Evolutionary conservation across 2,329 filamentous ascomycete species (phyloP).

Genomic region (Pseudogymnoascus sp.): DNA sequence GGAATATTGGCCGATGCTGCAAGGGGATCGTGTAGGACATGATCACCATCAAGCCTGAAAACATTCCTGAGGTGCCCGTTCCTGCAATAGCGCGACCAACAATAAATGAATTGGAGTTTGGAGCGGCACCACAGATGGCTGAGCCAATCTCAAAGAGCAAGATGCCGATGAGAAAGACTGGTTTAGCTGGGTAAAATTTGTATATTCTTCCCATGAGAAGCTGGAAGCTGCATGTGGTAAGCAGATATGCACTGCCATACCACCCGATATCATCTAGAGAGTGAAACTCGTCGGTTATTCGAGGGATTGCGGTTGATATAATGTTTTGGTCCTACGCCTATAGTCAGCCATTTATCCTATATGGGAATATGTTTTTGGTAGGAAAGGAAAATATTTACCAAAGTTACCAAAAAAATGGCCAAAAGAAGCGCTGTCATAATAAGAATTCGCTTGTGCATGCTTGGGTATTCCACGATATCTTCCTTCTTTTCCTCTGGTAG

Average conservation of each 20-base stretch:
- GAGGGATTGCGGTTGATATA: slow-evolving; percentile 15
- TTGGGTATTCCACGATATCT: slow-evolving; percentile 13
- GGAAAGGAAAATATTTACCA: slow-evolving; percentile 15
- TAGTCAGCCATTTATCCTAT: neutral
- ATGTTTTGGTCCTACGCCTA: slow-evolving; percentile 23
- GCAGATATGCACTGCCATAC: slow-evolving; percentile 32
- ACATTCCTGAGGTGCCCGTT: slow-evolving; percentile 23
- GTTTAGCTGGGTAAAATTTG: slow-evolving; percentile 24
- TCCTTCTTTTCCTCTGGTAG: slow-evolving; percentile 6
- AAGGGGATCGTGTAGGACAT: slow-evolving; percentile 21
- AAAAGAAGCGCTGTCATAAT: slow-evolving; percentile 21
- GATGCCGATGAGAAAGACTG: slow-evolving; percentile 21
- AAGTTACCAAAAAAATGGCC: slow-evolving; percentile 20
- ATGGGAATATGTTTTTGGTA: neutral
- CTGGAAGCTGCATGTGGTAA: slow-evolving; percentile 24
- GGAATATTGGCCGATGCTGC: slow-evolving; percentile 17
- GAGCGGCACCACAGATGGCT: slow-evolving; percentile 24
- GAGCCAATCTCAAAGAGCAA: slow-evolving; percentile 26
- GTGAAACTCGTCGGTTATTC: slow-evolving; percentile 19
- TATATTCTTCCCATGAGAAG: slow-evolving; percentile 21
- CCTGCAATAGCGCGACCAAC: slow-evolving; percentile 27
- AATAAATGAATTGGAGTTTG: slow-evolving; percentile 24
- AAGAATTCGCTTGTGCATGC: slow-evolving; percentile 17
- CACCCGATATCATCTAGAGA: slow-evolving; percentile 24
- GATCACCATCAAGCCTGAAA: slow-evolving; percentile 25